phyloP scores from a whole-genome alignment of 2,329 filamentous ascomycete species.

The Penicillium sp. region DNA sequence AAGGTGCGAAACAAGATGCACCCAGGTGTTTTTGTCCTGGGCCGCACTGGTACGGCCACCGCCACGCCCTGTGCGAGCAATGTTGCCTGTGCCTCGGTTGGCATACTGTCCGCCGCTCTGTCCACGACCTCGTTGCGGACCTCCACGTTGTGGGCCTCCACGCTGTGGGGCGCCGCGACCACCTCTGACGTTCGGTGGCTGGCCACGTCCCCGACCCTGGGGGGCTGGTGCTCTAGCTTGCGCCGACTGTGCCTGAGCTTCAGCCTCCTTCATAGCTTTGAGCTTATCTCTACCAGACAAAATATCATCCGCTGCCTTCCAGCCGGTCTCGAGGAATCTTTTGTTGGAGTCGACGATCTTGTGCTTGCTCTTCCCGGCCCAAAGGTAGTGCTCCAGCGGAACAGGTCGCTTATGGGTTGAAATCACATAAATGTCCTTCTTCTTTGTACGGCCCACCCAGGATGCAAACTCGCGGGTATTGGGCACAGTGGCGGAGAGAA shows the following conservation, averaged over 20 bases:
- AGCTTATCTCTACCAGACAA: slow-evolving; percentile 78
- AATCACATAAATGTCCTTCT: slow-evolving; percentile 98
- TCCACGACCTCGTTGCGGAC: slow-evolving; percentile 39
- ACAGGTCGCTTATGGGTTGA: slow-evolving; percentile 94
- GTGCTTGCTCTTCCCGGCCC: slow-evolving; percentile 87
- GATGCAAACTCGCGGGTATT: slow-evolving; percentile 98
- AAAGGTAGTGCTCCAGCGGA: slow-evolving; percentile 91
- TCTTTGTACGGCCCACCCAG: slow-evolving; percentile 96
- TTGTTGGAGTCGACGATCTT: slow-evolving; percentile 95
- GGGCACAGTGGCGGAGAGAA: slow-evolving; percentile 92
- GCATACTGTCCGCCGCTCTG: slow-evolving; percentile 57
- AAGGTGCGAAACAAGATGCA: slow-evolving; percentile 87
- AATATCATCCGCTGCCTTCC: slow-evolving; percentile 87
- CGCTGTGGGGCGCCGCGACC: slow-evolving; percentile 41
- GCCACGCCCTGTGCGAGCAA: slow-evolving; percentile 80
- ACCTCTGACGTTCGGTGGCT: slow-evolving; percentile 42
- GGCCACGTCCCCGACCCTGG: slow-evolving; percentile 54
- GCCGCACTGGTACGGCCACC: slow-evolving; percentile 85
- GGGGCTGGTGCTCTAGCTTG: slow-evolving; percentile 52
- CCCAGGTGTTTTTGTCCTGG: slow-evolving; percentile 96
- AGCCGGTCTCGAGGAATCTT: slow-evolving; percentile 84
- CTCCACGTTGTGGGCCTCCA: slow-evolving; percentile 34
- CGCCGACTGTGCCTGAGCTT: slow-evolving; percentile 46
- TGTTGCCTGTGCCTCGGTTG: slow-evolving; percentile 69
- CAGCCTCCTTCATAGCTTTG: slow-evolving; percentile 54